Conservation (phyloP, 164 flowering plant genomes). For the Berberis thunbergii region DNA sequence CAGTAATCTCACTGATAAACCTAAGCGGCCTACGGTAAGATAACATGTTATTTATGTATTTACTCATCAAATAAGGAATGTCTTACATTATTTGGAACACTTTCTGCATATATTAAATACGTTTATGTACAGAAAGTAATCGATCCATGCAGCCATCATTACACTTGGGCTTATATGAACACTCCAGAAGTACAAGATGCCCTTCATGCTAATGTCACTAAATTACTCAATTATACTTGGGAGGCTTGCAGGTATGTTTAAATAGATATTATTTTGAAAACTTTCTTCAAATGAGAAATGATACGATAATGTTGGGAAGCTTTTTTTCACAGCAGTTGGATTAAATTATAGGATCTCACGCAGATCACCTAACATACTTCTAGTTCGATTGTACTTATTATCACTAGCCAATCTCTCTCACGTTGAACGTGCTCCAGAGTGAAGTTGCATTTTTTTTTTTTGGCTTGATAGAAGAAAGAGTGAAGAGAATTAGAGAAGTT, state of each 20-base stretch:
- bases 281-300: too few species aligned
- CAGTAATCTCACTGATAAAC: constrained; percentile 24
- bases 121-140: background rate
- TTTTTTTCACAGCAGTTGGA: too few species aligned
- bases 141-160: constrained; percentile 61
- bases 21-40: constrained; percentile 27
- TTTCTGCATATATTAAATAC: background rate
- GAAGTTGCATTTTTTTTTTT: too few species aligned
- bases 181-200: constrained; percentile 54
- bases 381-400: too few species aligned
- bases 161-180: constrained; percentile 45
- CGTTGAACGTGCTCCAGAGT: too few species aligned
- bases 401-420: too few species aligned
- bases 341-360: too few species aligned
- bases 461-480: too few species aligned
- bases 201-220: constrained; percentile 55
- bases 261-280: background rate
- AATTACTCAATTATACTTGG: constrained; percentile 23
- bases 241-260: constrained; percentile 33
- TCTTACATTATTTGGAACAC: background rate
- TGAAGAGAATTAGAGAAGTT: too few species aligned
- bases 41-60: background rate
- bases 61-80: background rate
- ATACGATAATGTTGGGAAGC: too few species aligned
- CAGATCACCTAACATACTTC: too few species aligned